A percentile compares a stretch with the other conserved stretches of the same genome.
These are phyloP conservation scores for Amesomyces nigricolor DNA, from an alignment of 2,329 filamentous ascomycete species.

Conservation along the genomic window DNA sequence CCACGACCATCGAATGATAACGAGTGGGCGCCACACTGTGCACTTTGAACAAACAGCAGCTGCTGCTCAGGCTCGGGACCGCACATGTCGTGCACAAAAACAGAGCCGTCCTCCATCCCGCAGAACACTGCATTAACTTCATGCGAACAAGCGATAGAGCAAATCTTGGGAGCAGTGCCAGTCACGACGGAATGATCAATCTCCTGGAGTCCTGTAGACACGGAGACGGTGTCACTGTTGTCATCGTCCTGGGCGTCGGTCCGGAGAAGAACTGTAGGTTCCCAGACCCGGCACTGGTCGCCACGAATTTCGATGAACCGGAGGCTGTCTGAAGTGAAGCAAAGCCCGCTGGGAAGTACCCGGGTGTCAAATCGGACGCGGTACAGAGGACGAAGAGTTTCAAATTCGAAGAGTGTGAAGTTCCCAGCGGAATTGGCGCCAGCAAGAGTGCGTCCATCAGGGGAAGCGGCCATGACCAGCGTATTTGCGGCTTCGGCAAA, in stretches of 20 bases:
- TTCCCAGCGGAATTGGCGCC: conserved; percentile 25
- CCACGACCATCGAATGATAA: conserved; percentile 21
- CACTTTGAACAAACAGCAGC: conserved; percentile 17
- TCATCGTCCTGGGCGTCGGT: conserved; percentile 18
- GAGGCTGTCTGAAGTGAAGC: conserved; percentile 22
- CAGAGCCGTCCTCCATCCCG: conserved; percentile 22
- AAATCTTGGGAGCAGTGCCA: conserved; percentile 12
- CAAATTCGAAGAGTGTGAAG: conserved; percentile 29
- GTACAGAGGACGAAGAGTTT: conserved; percentile 21
- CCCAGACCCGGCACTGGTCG: conserved; percentile 26
- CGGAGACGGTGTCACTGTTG: conserved; percentile 16
- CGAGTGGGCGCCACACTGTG: conserved; percentile 1
- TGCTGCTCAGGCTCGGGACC: conserved; percentile 12
- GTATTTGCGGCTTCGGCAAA: conserved; percentile 14
- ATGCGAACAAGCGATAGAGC: conserved; percentile 15
- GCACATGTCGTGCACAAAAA: conserved; percentile 21
- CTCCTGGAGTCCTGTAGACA: conserved; percentile 10
- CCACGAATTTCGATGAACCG: conserved; percentile 25
- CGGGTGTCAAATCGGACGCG: conserved; percentile 14
- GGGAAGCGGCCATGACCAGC: conserved; percentile 25
- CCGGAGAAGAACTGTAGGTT: conserved; percentile 24
- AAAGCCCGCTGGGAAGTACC: conserved; percentile 11
- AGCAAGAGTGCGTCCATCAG: conserved; percentile 29
- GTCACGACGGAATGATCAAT: conserved; percentile 3
- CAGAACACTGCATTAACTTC: conserved; percentile 16